These are phyloP conservation scores for Immersiella caudata DNA, from an alignment of 495 filamentous ascomycete genomes.

Conservation along the genomic window DNA sequence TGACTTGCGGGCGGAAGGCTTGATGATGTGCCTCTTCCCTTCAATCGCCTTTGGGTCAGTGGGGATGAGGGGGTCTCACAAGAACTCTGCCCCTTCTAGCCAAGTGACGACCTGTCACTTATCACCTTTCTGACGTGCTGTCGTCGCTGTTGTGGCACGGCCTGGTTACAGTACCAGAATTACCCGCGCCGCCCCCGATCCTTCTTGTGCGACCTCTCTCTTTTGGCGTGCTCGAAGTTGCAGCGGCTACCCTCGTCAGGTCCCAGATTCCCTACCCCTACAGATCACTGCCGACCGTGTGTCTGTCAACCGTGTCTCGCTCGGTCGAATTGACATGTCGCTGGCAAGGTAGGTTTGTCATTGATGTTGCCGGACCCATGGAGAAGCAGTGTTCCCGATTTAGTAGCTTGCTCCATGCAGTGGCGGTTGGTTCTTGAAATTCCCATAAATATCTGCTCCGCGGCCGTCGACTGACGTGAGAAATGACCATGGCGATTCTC, in stretches of 20 bases:
- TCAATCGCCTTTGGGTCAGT: background rate
- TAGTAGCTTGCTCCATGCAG: background rate
- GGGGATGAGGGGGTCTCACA: constrained; percentile 19
- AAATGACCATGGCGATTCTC: background rate
- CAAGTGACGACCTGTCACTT: constrained; percentile 31
- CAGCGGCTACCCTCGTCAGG: background rate
- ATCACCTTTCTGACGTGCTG: constrained; percentile 29
- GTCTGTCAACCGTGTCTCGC: too few species aligned
- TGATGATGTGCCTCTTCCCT: constrained; percentile 23
- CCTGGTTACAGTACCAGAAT: constrained; percentile 17
- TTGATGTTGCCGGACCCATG: background rate
- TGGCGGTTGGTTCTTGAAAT: background rate
- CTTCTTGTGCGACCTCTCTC: constrained; percentile 6
- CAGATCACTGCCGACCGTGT: background rate
- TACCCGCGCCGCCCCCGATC: constrained; percentile 13
- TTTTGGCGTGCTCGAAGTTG: background rate
- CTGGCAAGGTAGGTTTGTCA: too few species aligned
- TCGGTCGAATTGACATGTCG: too few species aligned
- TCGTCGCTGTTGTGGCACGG: background rate
- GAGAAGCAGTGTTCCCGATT: background rate
- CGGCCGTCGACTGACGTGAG: constrained; percentile 15
- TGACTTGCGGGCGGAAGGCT: constrained; percentile 13
- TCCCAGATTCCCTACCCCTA: background rate
- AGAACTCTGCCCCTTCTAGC: constrained; percentile 15
- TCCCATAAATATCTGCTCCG: constrained; percentile 2